Percentiles rank a stretch among this genome's conserved stretches.
Conservation (phyloP, 139 green algal species). For the Micractinium conductrix region DNA sequence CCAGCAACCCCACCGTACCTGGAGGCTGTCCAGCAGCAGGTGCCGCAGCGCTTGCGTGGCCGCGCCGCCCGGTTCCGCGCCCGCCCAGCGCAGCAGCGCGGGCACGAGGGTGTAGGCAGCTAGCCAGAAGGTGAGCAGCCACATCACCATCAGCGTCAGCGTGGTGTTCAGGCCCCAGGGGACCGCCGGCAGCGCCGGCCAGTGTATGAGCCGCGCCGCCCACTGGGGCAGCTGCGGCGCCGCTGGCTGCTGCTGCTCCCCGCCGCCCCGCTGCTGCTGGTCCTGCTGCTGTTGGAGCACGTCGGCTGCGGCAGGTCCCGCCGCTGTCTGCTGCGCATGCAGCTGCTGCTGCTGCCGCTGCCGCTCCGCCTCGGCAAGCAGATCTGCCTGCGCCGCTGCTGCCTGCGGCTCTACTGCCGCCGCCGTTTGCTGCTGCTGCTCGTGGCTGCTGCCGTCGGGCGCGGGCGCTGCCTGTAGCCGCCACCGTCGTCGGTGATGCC, state of each 20-base stretch:
- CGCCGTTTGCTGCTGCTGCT: neutral
- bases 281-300: constrained; percentile 9
- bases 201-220: neutral
- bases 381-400: neutral
- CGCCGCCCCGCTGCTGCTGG: neutral
- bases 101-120: constrained; percentile 79
- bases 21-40: constrained; percentile 77
- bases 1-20: too few relatives aligned
- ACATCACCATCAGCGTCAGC: constrained; percentile 83
- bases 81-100: constrained; percentile 56
- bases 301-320: too few relatives aligned
- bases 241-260: neutral
- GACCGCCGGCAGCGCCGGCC: constrained; percentile 10
- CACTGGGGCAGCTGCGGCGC: neutral
- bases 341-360: neutral
- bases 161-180: constrained; percentile 35
- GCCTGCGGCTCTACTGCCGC: neutral
- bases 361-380: too few relatives aligned
- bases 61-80: constrained; percentile 59
- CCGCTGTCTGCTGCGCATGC: neutral
- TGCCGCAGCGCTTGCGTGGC: constrained; percentile 65
- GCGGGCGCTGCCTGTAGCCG: neutral
- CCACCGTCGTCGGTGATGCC: neutral
- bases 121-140: constrained; percentile 83
- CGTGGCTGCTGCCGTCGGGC: neutral